Percentiles rank a stretch among this genome's conserved stretches.
phyloP scores from a whole-genome alignment of 1,284 basidiomycete genomes.

The Athelia psychrophila region DNA sequence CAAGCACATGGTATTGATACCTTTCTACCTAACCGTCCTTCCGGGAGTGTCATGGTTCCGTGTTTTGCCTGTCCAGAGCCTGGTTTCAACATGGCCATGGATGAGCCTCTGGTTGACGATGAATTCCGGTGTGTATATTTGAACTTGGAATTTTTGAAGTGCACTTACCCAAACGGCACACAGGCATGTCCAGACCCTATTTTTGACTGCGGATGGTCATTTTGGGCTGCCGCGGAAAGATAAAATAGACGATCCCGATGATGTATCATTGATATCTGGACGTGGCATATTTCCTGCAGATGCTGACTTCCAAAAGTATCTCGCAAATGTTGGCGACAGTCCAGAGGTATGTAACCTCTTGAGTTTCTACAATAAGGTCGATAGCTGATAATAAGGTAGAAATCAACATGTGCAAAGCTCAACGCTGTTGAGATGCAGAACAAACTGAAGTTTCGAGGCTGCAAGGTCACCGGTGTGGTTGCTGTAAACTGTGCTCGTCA shows the following conservation, averaged over 20 bases:
- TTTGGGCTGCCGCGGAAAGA: conserved; percentile 20
- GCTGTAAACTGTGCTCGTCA: conserved; percentile 8
- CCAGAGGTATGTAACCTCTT: conserved; percentile 5
- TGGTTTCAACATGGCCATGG: conserved; percentile 21
- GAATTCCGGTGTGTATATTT: conserved; percentile 8
- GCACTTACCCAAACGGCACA: neutral
- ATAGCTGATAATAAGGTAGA: neutral
- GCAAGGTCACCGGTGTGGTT: conserved; percentile 9
- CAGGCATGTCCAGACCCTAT: conserved; percentile 10
- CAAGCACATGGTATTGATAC: conserved; percentile 22
- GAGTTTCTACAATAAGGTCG: neutral
- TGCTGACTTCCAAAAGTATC: conserved; percentile 14
- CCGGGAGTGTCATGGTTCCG: conserved; percentile 16
- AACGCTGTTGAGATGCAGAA: conserved; percentile 9
- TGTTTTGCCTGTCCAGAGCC: conserved; percentile 28
- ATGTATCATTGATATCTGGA: conserved; percentile 23
- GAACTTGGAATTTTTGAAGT: neutral
- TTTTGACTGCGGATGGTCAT: conserved; percentile 22
- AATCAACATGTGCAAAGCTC: conserved; percentile 8
- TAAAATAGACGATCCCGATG: conserved; percentile 25
- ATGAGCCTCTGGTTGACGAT: conserved; percentile 8
- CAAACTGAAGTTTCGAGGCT: conserved; percentile 7
- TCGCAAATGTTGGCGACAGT: conserved; percentile 8
- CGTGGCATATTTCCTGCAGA: conserved; percentile 19
- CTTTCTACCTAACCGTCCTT: conserved; percentile 13